Evolutionary conservation across 331 rosid genomes (phyloP).

Genomic region (Acacia pycnantha): DNA sequence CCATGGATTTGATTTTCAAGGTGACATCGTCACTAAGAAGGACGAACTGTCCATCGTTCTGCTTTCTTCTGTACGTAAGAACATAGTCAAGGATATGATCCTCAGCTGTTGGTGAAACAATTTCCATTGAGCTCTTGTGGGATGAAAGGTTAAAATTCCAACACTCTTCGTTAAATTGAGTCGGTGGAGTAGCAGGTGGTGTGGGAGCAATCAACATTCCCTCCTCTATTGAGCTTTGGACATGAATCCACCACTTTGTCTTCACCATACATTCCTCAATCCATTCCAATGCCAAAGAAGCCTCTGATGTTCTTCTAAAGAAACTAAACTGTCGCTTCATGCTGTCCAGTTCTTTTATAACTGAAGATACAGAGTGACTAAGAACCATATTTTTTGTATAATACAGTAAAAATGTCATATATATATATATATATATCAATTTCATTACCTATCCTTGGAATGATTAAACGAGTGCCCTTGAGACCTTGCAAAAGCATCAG

Average conservation of each 20-base stretch:
- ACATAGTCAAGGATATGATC: slow-evolving; percentile 75
- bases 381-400: slow-evolving; percentile 11
- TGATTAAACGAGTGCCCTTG: slow-evolving; percentile 64
- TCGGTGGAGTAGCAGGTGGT: slow-evolving; percentile 51
- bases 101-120: slow-evolving; percentile 59
- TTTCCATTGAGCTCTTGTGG: slow-evolving; percentile 31
- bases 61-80: slow-evolving; percentile 44
- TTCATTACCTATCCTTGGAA: slow-evolving; percentile 74
- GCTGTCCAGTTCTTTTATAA: slow-evolving; percentile 61
- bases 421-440: slow-evolving; percentile 4
- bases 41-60: slow-evolving; percentile 51
- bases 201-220: slow-evolving; percentile 53
- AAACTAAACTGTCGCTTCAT: slow-evolving; percentile 51
- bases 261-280: slow-evolving; percentile 65
- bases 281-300: slow-evolving; percentile 71
- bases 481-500: slow-evolving; percentile 84
- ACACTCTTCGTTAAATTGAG: slow-evolving; percentile 37
- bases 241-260: slow-evolving; percentile 78
- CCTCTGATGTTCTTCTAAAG: slow-evolving; percentile 61
- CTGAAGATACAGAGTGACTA: slow-evolving; percentile 37
- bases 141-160: slow-evolving; percentile 27
- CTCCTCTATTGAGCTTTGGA: slow-evolving; percentile 70
- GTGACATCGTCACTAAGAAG: slow-evolving; percentile 66
- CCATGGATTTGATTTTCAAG: slow-evolving; percentile 87
- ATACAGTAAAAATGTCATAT: neutral